These are phyloP conservation scores for Aspergillus sergii DNA, from an alignment of 2,329 filamentous ascomycete species.

Conservation along the genomic window DNA sequence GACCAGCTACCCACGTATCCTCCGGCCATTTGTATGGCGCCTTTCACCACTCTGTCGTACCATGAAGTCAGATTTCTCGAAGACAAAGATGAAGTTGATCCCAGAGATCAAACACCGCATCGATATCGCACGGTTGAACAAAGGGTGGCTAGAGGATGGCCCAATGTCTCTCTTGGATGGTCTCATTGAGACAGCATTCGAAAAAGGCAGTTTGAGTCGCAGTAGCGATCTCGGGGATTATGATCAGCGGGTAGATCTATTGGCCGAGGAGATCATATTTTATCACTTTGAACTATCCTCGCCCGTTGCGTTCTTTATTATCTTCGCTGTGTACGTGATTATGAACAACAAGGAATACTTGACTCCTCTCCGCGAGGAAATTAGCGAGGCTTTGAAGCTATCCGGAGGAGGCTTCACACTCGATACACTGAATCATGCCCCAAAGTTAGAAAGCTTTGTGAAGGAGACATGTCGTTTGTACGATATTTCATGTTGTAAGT, in stretches of 20 bases:
- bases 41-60: neutral
- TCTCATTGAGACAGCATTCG: neutral
- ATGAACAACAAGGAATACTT: neutral
- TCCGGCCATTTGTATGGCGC: neutral
- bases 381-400: neutral
- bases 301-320: neutral
- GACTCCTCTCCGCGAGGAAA: neutral
- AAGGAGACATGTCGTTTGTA: neutral
- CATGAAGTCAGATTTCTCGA: neutral
- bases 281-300: neutral
- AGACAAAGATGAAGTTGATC: neutral
- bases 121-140: neutral
- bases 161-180: neutral
- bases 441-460: neutral
- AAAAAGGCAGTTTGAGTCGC: neutral
- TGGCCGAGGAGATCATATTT: neutral
- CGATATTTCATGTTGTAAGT: neutral
- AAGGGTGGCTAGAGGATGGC: neutral
- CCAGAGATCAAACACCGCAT: neutral
- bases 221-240: neutral
- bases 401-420: neutral
- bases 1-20: neutral
- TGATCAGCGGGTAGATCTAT: neutral
- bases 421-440: neutral
- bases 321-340: neutral